A percentile compares a stretch with the other conserved stretches of the same genome.
Conservation (phyloP, 345 rosid species). For the Gossypium sturtianum region DNA sequence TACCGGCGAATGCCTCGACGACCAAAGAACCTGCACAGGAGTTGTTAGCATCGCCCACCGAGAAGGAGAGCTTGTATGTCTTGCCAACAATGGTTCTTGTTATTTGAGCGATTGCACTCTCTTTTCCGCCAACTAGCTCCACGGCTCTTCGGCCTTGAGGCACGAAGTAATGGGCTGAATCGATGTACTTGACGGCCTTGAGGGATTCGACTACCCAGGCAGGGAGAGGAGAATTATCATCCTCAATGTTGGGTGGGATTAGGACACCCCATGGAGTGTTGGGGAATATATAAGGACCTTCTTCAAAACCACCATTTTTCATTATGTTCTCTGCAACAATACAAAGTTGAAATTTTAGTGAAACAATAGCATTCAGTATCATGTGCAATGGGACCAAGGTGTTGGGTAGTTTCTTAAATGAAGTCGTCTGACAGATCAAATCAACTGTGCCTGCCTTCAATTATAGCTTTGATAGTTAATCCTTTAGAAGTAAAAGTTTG, state of each 20-base stretch:
- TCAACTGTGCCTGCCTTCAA: too few species aligned
- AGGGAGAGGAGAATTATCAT: constrained; percentile 69
- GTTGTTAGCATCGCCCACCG: constrained; percentile 68
- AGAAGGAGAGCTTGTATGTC: constrained; percentile 52
- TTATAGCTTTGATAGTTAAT: too few species aligned
- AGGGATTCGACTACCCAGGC: constrained; percentile 84
- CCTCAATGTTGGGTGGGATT: constrained; percentile 74
- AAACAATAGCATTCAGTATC: constrained; percentile 2
- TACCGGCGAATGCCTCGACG: constrained; percentile 73
- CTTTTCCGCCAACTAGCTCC: constrained; percentile 83
- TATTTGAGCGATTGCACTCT: constrained; percentile 72
- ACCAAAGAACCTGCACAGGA: constrained; percentile 62
- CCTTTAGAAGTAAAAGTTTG: too few species aligned
- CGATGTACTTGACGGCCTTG: constrained; percentile 84
- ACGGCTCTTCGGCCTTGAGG: constrained; percentile 64
- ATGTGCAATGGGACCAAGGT: neutral
- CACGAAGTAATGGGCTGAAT: constrained; percentile 52
- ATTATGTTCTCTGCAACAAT: constrained; percentile 48
- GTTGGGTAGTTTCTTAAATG: neutral
- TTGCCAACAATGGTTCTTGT: constrained; percentile 48
- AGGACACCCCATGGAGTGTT: constrained; percentile 71
- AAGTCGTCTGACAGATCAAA: neutral
- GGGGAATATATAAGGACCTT: constrained; percentile 71
- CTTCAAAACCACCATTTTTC: constrained; percentile 74
- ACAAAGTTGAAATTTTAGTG: neutral